Evolutionary conservation across 1,284 basidiomycete genomes (phyloP).

Genomic region (Lignosus rhinocerotis): DNA sequence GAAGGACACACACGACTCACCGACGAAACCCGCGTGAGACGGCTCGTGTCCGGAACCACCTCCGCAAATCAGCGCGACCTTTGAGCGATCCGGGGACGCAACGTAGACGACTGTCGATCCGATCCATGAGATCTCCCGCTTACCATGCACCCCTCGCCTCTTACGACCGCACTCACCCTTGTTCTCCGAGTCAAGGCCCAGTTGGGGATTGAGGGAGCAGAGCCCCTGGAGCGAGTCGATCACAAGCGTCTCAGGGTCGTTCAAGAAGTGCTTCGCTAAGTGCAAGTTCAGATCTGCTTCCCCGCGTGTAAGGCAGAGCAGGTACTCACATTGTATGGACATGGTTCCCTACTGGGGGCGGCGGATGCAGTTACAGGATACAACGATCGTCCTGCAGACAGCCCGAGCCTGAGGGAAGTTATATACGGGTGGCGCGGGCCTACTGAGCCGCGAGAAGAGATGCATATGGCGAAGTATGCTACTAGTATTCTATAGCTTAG

Average conservation of each 20-base stretch:
- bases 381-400: too few relatives aligned
- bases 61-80: constrained; percentile 85
- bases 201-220: constrained; percentile 66
- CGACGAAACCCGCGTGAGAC: constrained; percentile 81
- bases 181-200: constrained; percentile 66
- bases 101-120: constrained; percentile 59
- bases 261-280: constrained; percentile 74
- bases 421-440: neutral
- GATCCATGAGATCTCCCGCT: neutral
- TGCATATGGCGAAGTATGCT: neutral
- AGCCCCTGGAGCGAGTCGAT: constrained; percentile 78
- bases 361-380: neutral
- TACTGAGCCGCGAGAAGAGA: neutral
- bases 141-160: too few relatives aligned
- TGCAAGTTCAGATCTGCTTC: neutral
- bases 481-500: too few relatives aligned
- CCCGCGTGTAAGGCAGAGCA: neutral
- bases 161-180: constrained; percentile 48
- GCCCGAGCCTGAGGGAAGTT: neutral
- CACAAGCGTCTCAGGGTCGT: constrained; percentile 69
- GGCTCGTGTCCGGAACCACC: constrained; percentile 94
- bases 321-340: constrained; percentile 27
- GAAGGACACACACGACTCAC: constrained; percentile 38
- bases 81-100: constrained; percentile 53
- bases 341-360: constrained; percentile 3